Conservation (phyloP, 805 yeast species). For the Danielia oregonensis region DNA sequence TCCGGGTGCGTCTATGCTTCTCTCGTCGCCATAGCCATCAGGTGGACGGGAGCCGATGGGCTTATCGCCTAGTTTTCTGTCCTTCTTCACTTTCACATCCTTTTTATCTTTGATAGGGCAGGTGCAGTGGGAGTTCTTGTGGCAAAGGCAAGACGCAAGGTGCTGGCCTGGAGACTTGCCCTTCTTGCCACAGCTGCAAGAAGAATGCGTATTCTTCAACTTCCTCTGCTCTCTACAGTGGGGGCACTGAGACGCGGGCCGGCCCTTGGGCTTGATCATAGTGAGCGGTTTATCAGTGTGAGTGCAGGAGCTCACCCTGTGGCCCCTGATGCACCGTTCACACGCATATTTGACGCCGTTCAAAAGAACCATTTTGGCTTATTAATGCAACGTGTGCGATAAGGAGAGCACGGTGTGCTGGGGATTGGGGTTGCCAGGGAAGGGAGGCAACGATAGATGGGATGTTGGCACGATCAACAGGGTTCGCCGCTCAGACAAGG, state of each 20-base stretch:
- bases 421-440: too few species aligned
- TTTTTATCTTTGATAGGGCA: slow-evolving; percentile 28
- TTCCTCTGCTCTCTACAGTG: slow-evolving; percentile 80
- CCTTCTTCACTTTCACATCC: slow-evolving; percentile 10
- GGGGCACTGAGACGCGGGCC: slow-evolving; percentile 89
- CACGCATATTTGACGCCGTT: slow-evolving; percentile 96
- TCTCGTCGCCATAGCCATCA: neutral
- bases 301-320: slow-evolving; percentile 88
- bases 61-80: slow-evolving; percentile 9
- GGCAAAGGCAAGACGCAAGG: slow-evolving; percentile 35
- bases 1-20: neutral
- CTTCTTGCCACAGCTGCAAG: slow-evolving; percentile 67
- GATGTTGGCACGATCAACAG: too few species aligned
- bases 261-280: slow-evolving; percentile 93
- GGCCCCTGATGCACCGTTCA: slow-evolving; percentile 94
- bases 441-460: too few species aligned
- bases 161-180: slow-evolving; percentile 39
- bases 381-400: too few species aligned
- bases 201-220: slow-evolving; percentile 59
- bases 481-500: too few species aligned
- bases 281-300: slow-evolving; percentile 89
- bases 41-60: neutral
- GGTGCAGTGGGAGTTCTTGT: slow-evolving; percentile 39
- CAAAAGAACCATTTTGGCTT: slow-evolving; percentile 77
- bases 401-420: too few species aligned